phyloP scores from a whole-genome alignment of 352 stramenopile genomes.

The Phytopythium cucurbitacearum region DNA sequence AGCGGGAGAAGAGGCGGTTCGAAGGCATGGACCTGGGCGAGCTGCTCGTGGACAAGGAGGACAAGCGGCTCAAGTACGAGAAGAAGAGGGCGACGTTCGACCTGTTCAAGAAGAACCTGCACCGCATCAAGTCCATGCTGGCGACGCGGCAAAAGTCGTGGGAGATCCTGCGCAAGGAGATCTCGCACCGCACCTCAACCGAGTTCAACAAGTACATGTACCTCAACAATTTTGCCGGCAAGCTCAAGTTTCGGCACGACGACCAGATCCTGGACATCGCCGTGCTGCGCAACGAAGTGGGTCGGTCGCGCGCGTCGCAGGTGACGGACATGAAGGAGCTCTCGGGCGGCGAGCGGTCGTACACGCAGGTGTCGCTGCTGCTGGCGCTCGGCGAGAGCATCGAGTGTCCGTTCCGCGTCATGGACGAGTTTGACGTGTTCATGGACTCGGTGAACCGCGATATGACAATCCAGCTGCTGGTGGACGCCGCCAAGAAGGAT shows the following conservation, averaged over 20 bases:
- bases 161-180: slow-evolving; percentile 76
- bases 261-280: slow-evolving; percentile 74
- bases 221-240: slow-evolving; percentile 82
- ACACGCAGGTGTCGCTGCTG: slow-evolving; percentile 95
- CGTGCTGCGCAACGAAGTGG: slow-evolving; percentile 76
- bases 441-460: slow-evolving; percentile 97
- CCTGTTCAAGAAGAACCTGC: slow-evolving; percentile 57
- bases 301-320: slow-evolving; percentile 67
- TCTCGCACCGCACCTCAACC: slow-evolving; percentile 68
- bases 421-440: slow-evolving; percentile 99
- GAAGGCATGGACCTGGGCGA: slow-evolving; percentile 81
- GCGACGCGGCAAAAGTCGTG: slow-evolving; percentile 70
- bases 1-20: slow-evolving; percentile 69
- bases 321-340: slow-evolving; percentile 96
- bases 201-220: slow-evolving; percentile 86
- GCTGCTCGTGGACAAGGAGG: slow-evolving; percentile 66
- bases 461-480: slow-evolving; percentile 93
- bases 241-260: slow-evolving; percentile 77
- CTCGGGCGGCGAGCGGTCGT: slow-evolving; percentile 96
- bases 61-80: slow-evolving; percentile 65
- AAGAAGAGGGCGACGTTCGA: slow-evolving; percentile 64
- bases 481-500: slow-evolving; percentile 79
- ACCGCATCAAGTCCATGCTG: slow-evolving; percentile 66
- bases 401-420: slow-evolving; percentile 94
- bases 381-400: slow-evolving; percentile 91